Percentiles rank a stretch among this genome's conserved stretches.
Evolutionary conservation across 2,329 filamentous ascomycete species (phyloP).

Genomic region (Clonostachys rhizophaga): DNA sequence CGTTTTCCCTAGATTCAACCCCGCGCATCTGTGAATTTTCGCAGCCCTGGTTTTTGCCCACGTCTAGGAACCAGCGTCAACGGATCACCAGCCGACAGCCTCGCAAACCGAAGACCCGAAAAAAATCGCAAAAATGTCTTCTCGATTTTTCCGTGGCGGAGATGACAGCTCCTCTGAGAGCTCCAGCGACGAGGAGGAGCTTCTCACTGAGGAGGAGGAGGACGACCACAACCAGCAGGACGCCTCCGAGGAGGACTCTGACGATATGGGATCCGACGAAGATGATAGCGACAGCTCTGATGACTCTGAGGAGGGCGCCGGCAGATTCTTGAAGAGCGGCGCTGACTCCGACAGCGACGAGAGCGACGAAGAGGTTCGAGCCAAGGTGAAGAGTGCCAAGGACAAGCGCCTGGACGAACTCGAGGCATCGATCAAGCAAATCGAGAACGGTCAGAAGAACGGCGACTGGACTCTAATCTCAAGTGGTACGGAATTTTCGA

Average conservation of each 20-base stretch:
- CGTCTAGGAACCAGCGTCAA: neutral
- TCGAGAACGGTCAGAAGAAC: slow-evolving; percentile 97
- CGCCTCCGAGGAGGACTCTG: slow-evolving; percentile 46
- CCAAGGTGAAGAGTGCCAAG: slow-evolving; percentile 93
- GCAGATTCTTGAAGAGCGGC: slow-evolving; percentile 72
- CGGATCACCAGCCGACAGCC: slow-evolving; percentile 2
- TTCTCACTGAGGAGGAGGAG: slow-evolving; percentile 58
- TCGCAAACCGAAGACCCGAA: slow-evolving; percentile 2
- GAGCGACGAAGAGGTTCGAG: slow-evolving; percentile 81
- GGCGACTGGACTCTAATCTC: slow-evolving; percentile 95
- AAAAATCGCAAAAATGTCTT: slow-evolving; percentile 68
- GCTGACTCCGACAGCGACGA: slow-evolving; percentile 72
- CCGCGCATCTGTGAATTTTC: slow-evolving; percentile 12
- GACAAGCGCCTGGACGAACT: slow-evolving; percentile 96
- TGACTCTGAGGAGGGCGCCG: slow-evolving; percentile 62
- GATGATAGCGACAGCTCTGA: slow-evolving; percentile 56
- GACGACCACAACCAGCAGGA: slow-evolving; percentile 23
- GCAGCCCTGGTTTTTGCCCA: neutral
- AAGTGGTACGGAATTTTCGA: slow-evolving; percentile 56
- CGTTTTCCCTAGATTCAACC: slow-evolving; percentile 24
- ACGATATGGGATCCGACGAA: slow-evolving; percentile 39
- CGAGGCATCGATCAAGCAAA: slow-evolving; percentile 81
- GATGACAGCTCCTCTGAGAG: slow-evolving; percentile 92
- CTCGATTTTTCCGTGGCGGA: slow-evolving; percentile 93
- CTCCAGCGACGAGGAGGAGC: slow-evolving; percentile 93